Base-by-base conservation (phyloP, 306 rosid genomes). In the Casuarina cunninghamiana region DNA sequence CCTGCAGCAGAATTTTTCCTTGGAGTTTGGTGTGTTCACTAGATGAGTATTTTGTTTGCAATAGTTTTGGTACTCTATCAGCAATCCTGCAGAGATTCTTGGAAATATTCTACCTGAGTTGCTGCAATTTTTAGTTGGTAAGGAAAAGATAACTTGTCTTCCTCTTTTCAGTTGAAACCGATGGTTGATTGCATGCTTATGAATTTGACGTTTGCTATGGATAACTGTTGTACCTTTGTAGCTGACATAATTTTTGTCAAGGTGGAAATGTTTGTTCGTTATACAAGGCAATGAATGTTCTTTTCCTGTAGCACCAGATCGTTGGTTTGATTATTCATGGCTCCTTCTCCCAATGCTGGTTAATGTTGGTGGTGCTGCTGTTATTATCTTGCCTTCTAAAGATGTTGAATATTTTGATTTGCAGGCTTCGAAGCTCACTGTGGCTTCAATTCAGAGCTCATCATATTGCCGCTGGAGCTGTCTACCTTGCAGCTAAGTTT, bases 371-470 rank as follows among this genome's bases (percentile, higher is more conserved):
- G 15, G 67, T 73, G 48, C 35, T 80, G 39, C 19, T 75, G 66
- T 58, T 66, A 51, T 65, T 46, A 71, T 74, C 51, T 63, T 42
- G 71, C 50, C 53, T 45, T 57, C 19, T 32, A 74, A 70, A 10
- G 68, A 75, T 85, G 72, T 71, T 50, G 49, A 58, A 60, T 68
- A 3, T 53, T 77, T 11, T 78, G 38, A 49, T 74, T 80, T 91
- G 86, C 79, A 96, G 99, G 94, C 97, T 96, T 71, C 88, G 99
- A 76, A 96, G 97, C 79, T 96, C 98, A 44, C 91, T 96, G 45
- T 96, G 98, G 99, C 98, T 96, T 82, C 99, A 96, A 81, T 96
- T 96, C 79, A 91, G 91, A 79, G 96, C 99, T 43, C 92, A 91
- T 80, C 96, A 96, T 77, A 96, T 96, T 78, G 99, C 99, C 21